These are phyloP conservation scores for Monosporozyma aerobia DNA, from an alignment of 805 yeast genomes.

Conservation along the genomic window DNA sequence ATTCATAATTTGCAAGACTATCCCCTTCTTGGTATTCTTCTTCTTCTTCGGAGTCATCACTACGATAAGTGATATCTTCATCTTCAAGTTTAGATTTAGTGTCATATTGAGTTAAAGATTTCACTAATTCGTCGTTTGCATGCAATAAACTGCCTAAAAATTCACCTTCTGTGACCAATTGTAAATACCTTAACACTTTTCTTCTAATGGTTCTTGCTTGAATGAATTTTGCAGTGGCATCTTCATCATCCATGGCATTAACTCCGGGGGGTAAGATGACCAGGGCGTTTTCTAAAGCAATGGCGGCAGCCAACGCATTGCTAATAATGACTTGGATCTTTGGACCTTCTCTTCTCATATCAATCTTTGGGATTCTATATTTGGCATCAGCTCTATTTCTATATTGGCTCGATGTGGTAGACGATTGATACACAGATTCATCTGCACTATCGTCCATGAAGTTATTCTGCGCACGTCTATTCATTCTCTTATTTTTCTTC, in stretches of 20 bases:
- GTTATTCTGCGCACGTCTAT: conserved; percentile 37
- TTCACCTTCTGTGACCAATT: conserved; percentile 75
- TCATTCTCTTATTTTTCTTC: neutral
- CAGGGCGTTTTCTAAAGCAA: conserved; percentile 55
- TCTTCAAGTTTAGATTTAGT: conserved; percentile 36
- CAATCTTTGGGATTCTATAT: conserved; percentile 58
- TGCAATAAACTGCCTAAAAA: conserved; percentile 77
- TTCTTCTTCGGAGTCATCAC: conserved; percentile 31
- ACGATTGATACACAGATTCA: conserved; percentile 31
- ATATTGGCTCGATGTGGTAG: conserved; percentile 11
- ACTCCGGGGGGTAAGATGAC: conserved; percentile 37
- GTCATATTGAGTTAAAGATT: conserved; percentile 62
- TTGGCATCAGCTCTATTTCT: conserved; percentile 15
- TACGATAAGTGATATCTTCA: conserved; percentile 35
- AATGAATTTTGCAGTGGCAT: conserved; percentile 58
- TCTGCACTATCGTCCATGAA: conserved; percentile 49
- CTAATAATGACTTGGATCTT: conserved; percentile 60
- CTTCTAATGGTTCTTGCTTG: conserved; percentile 69
- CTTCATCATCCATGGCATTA: conserved; percentile 54
- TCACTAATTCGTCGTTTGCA: conserved; percentile 85
- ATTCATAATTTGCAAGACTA: conserved; percentile 29
- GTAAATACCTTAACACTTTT: conserved; percentile 71
- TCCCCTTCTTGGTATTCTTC: conserved; percentile 28
- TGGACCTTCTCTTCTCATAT: conserved; percentile 63
- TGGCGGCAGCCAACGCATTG: conserved; percentile 65